phyloP scores from a whole-genome alignment of 2,329 filamentous ascomycete species.

The Penicillium sclerotigenum region DNA sequence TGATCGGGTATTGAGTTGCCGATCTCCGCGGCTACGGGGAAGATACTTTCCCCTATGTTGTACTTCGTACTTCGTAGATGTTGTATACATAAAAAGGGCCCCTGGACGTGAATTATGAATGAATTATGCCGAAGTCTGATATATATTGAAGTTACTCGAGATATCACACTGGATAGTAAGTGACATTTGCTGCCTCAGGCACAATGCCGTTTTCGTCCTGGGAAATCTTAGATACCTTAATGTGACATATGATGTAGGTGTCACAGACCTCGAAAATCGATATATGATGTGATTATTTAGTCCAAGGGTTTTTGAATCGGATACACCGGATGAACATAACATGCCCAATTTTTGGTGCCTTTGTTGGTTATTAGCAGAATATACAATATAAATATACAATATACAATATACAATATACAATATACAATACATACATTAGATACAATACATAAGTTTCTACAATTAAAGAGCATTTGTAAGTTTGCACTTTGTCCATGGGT shows the following conservation, averaged over 20 bases:
- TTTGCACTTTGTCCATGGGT: no score
- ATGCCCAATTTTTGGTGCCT: neutral
- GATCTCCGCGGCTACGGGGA: conserved; percentile 18
- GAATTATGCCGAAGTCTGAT: no score
- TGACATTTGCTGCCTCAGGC: conserved; percentile 1
- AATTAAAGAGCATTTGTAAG: no score
- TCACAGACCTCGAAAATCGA: neutral
- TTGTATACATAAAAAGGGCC: no score
- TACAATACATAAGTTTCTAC: no score
- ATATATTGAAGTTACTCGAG: no score
- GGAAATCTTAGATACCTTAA: neutral
- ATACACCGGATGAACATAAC: neutral
- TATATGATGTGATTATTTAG: neutral
- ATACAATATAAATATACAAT: no score
- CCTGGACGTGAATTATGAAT: neutral
- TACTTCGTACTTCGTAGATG: no score
- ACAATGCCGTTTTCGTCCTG: neutral
- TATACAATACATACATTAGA: no score
- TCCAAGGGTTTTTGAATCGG: neutral
- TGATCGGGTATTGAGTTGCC: conserved; percentile 17
- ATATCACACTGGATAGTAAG: neutral
- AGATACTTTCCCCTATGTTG: neutral
- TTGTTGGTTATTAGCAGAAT: neutral
- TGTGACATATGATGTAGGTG: neutral
- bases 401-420: no score